These are phyloP conservation scores for Penicillium nordicum DNA, from an alignment of 2,329 filamentous ascomycete genomes.

Conservation along the genomic window DNA sequence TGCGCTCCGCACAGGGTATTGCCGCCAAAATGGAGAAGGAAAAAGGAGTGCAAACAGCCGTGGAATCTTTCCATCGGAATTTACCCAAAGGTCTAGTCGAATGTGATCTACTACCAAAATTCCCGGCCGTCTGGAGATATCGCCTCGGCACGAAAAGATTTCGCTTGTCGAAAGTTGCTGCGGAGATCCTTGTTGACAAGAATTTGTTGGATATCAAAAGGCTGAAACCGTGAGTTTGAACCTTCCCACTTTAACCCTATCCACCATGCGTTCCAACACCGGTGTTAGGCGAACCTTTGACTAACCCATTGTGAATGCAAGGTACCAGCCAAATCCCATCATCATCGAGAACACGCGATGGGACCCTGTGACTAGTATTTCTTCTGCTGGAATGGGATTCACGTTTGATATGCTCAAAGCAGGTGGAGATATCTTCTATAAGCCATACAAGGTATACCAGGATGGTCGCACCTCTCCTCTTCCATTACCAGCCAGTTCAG, in stretches of 20 bases:
- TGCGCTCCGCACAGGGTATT: conserved; percentile 36
- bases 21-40: conserved; percentile 40
- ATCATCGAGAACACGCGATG: conserved; percentile 29
- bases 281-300: not conserved
- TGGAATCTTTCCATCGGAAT: conserved; percentile 44
- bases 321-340: conserved; percentile 12
- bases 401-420: conserved; percentile 21
- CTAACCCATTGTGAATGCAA: not conserved
- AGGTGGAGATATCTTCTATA: conserved; percentile 19
- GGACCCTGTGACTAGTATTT: conserved; percentile 27
- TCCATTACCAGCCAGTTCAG: not conserved
- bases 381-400: conserved; percentile 20
- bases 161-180: conserved; percentile 19
- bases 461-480: not conserved
- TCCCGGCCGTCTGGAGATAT: conserved; percentile 29
- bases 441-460: conserved; percentile 21
- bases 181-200: conserved; percentile 19
- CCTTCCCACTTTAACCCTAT: not conserved
- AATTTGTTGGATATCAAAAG: conserved; percentile 9
- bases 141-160: conserved; percentile 11
- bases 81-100: conserved; percentile 20
- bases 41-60: conserved; percentile 40
- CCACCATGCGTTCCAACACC: too few species aligned
- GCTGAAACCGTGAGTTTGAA: not conserved
- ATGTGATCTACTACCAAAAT: conserved; percentile 20